Evolutionary conservation across 2,329 filamentous ascomycete genomes (phyloP).

Genomic region (Onygenales sp.): DNA sequence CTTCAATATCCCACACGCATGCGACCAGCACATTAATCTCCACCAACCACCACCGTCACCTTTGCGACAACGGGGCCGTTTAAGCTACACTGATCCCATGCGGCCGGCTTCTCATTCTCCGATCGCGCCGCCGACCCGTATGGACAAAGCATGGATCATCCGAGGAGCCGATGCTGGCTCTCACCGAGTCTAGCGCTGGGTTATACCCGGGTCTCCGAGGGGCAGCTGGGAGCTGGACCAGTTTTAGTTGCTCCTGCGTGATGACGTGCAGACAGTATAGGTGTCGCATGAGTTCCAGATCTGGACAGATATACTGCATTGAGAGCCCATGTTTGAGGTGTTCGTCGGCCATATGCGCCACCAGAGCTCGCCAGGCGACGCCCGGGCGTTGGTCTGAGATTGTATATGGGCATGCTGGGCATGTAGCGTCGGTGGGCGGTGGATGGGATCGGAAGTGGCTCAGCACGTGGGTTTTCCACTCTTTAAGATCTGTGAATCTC

Average conservation of each 20-base stretch:
- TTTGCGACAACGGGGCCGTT: background rate
- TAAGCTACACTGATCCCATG: slow-evolving; percentile 23
- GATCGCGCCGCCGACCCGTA: slow-evolving; percentile 30
- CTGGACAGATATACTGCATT: slow-evolving; percentile 29
- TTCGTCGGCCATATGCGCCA: slow-evolving; percentile 31
- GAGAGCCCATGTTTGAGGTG: slow-evolving; percentile 34
- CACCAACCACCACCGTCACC: no score
- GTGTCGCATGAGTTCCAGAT: slow-evolving; percentile 37
- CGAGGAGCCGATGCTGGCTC: slow-evolving; percentile 27
- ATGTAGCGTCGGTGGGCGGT: slow-evolving; percentile 31
- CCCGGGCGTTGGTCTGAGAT: slow-evolving; percentile 14
- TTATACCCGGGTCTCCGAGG: slow-evolving; percentile 28
- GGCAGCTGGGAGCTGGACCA: slow-evolving; percentile 31
- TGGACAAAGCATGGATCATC: slow-evolving; percentile 31
- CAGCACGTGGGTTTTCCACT: slow-evolving; percentile 36
- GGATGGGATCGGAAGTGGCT: slow-evolving; percentile 35
- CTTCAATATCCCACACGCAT: background rate
- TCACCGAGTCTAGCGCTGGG: slow-evolving; percentile 26
- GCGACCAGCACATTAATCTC: no score
- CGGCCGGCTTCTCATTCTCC: slow-evolving; percentile 26
- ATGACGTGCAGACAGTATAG: slow-evolving; percentile 34
- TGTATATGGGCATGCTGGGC: slow-evolving; percentile 30
- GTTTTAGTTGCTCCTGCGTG: slow-evolving; percentile 33
- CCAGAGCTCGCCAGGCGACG: slow-evolving; percentile 32
- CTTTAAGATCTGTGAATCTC: slow-evolving; percentile 26